Percentiles rank a stretch among this genome's conserved stretches.
These are phyloP conservation scores for Wickerhamomyces chaumierensis DNA, from an alignment of 805 yeast genomes.

Conservation along the genomic window DNA sequence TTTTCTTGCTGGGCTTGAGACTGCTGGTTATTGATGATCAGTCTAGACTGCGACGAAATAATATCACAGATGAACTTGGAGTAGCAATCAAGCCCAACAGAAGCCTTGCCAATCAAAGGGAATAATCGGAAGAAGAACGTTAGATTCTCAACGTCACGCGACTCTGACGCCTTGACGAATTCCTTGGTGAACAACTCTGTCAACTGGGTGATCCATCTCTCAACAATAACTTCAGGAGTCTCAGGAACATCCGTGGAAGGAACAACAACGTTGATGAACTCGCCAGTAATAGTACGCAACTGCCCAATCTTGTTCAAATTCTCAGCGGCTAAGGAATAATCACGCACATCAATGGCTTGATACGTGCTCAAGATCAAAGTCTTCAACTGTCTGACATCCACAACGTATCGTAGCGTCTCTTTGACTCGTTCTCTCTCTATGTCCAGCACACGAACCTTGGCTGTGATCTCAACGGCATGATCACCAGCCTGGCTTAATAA, in stretches of 20 bases:
- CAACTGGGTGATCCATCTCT: constrained; percentile 48
- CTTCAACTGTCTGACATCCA: constrained; percentile 54
- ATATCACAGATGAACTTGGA: constrained; percentile 80
- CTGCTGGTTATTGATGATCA: constrained; percentile 38
- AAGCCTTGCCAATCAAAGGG: constrained; percentile 70
- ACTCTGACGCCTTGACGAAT: constrained; percentile 60
- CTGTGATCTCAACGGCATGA: constrained; percentile 56
- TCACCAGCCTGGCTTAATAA: constrained; percentile 50
- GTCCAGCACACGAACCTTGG: constrained; percentile 59
- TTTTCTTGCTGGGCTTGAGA: constrained; percentile 20
- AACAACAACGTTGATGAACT: constrained; percentile 68
- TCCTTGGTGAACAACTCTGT: constrained; percentile 44
- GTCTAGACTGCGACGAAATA: constrained; percentile 68
- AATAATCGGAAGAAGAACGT: constrained; percentile 78
- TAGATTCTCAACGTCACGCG: constrained; percentile 53
- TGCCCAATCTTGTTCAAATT: constrained; percentile 42
- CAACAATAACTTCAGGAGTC: constrained; percentile 47
- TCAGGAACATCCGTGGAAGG: constrained; percentile 85
- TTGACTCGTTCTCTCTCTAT: constrained; percentile 56
- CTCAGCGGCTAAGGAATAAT: constrained; percentile 73
- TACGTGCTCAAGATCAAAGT: constrained; percentile 52
- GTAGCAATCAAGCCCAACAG: constrained; percentile 67
- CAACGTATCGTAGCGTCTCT: constrained; percentile 52
- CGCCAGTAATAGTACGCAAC: constrained; percentile 49
- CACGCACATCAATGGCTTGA: constrained; percentile 53